Conservation (phyloP, 2,329 filamentous ascomycete genomes). For the Elsinoe batatas region DNA sequence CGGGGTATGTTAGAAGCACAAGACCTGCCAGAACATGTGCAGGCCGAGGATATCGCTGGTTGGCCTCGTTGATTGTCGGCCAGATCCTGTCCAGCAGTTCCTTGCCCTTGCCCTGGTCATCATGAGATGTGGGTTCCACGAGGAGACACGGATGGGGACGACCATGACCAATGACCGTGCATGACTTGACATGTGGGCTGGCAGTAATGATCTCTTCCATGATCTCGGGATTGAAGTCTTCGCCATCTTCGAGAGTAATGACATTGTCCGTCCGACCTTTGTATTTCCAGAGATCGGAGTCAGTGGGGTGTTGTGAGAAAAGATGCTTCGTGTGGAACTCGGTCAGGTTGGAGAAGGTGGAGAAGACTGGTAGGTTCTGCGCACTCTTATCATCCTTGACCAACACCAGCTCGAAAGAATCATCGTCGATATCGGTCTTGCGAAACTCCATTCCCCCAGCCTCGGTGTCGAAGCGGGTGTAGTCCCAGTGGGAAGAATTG, state of each 20-base stretch:
- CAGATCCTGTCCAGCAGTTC: not conserved
- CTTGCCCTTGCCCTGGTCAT: not conserved
- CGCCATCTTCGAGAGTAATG: slow-evolving; percentile 34
- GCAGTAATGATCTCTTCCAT: slow-evolving; percentile 28
- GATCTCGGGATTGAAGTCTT: slow-evolving; percentile 38
- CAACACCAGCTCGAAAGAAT: slow-evolving; percentile 11
- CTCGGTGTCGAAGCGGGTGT: slow-evolving; percentile 19
- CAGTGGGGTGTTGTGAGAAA: slow-evolving; percentile 25
- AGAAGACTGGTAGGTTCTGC: slow-evolving; percentile 10
- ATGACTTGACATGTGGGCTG: slow-evolving; percentile 30
- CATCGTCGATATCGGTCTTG: slow-evolving; percentile 7
- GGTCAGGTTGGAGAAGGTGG: slow-evolving; percentile 3
- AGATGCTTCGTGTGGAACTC: slow-evolving; percentile 8
- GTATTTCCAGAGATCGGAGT: slow-evolving; percentile 28
- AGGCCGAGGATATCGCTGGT: not conserved
- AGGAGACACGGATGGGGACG: slow-evolving; percentile 40
- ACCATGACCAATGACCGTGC: slow-evolving; percentile 38
- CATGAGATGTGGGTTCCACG: slow-evolving; percentile 28
- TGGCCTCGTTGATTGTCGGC: slow-evolving; percentile 8
- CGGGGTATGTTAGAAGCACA: not conserved
- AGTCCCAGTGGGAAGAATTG: slow-evolving; percentile 19
- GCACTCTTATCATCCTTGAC: not conserved
- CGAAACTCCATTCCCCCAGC: slow-evolving; percentile 2
- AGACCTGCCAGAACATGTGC: not conserved
- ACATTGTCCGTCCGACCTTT: slow-evolving; percentile 33